phyloP scores from a whole-genome alignment of 495 filamentous ascomycete genomes.

The Tuber borchii region DNA sequence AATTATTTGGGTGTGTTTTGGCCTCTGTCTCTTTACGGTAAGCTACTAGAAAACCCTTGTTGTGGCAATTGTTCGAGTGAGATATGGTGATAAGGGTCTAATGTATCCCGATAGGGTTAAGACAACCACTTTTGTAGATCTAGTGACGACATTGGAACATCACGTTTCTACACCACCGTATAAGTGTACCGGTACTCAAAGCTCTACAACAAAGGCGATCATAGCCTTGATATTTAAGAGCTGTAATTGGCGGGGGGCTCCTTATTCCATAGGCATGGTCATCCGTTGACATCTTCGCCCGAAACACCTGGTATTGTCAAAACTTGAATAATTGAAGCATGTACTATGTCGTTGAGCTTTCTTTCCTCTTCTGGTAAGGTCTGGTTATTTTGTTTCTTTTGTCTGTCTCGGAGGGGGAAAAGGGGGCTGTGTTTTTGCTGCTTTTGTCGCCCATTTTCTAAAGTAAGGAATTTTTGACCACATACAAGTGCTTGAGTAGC shows the following conservation, averaged over 20 bases:
- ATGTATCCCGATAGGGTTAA: neutral
- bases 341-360: no score
- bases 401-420: no score
- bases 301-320: neutral
- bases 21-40: no score
- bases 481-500: no score
- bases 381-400: no score
- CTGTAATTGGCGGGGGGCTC: neutral
- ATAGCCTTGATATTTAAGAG: neutral
- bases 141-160: conserved; percentile 21
- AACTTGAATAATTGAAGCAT: no score
- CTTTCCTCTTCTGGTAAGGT: no score
- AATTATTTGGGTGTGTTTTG: no score
- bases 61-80: neutral
- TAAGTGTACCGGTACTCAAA: neutral
- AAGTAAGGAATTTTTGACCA: no score
- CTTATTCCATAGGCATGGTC: neutral
- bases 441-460: no score
- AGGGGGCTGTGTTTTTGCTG: no score
- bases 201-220: neutral
- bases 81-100: neutral
- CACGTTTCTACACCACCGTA: neutral
- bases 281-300: neutral
- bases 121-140: conserved; percentile 1
- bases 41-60: no score